Percentiles rank a stretch among this genome's conserved stretches.
Evolutionary conservation across 2,329 filamentous ascomycete genomes (phyloP).

Genomic region (Talaromyces sp.): DNA sequence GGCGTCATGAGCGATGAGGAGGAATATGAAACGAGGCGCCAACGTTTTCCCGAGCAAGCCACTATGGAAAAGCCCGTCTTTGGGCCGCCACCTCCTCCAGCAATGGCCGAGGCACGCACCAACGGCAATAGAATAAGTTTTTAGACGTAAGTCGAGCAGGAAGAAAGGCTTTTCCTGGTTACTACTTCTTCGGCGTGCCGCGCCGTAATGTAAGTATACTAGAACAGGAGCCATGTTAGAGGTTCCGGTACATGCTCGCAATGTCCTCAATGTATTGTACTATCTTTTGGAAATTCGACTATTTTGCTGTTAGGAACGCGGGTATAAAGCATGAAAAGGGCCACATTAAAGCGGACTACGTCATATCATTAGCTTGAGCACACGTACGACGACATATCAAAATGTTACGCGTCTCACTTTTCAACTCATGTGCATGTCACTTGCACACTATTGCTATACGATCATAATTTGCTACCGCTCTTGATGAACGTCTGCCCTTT

Average conservation of each 20-base stretch:
- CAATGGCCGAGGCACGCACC: conserved; percentile 44
- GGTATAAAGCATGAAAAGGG: neutral
- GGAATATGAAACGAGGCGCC: conserved; percentile 46
- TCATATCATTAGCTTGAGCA: neutral
- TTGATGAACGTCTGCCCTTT: conserved; percentile 58
- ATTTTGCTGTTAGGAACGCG: neutral
- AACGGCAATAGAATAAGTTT: conserved; percentile 40
- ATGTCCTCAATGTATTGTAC: conserved; percentile 11
- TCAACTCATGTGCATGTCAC: neutral
- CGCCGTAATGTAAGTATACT: conserved; percentile 9
- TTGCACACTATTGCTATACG: neutral
- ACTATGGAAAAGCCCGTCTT: conserved; percentile 42
- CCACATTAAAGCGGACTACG: neutral
- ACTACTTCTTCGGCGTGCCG: neutral
- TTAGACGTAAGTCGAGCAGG: neutral
- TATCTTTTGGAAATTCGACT: conserved; percentile 4
- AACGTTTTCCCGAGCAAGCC: conserved; percentile 27
- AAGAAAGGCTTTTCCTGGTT: neutral
- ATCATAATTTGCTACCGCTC: conserved; percentile 45
- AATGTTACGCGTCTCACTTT: neutral
- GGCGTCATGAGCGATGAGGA: conserved; percentile 56
- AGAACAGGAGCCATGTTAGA: conserved; percentile 9
- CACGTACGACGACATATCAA: neutral
- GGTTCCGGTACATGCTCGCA: neutral
- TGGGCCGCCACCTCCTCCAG: conserved; percentile 51